Evolutionary conservation across 176 grass and related monocot species (phyloP), one percentile per base, ranked within the genome.

Genomic region (Oryza glaberrima): DNA sequence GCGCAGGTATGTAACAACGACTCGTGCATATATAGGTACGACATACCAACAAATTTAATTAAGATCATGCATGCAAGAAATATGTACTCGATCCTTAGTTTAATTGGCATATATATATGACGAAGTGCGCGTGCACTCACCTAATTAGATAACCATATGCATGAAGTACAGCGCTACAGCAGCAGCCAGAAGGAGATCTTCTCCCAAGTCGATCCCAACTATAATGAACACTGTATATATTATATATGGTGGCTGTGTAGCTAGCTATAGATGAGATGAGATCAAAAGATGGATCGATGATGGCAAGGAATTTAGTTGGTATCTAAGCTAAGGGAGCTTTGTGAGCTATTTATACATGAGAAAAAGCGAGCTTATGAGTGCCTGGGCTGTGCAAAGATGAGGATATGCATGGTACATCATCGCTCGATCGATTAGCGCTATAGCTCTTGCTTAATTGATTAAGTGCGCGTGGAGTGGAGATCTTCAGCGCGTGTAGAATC

Each of bases 401-500:
- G 72, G 72, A 5, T 44, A 44, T 44, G 30, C 30, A 32, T 32
- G 30, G 26, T 26, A 26, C 30, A 32, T 32, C 54, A 26, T 63
- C 20, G 40, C 5, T 38, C 20, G 40, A 38, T 38, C 40, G 40
- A 41, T 38, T 6, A 38, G 36, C 40, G 40, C 6, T 41, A 1
- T 36, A 20, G 58, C 58, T 23, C 20, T 41, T 41, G 40, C 40
- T 23, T 23, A 7, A 9, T 63, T 63, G 58, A 63, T 63, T 63
- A 23, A 67, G 72, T 76, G 45, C 45, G 82, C 72, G 72, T 84
- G 72, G 19, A 25, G 58, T 54, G 63, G 63, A 77, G 30, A 77
- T 84, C n/a, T 56, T 43, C 41, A 51, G 58, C 25, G 58, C 71
- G 58, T 83, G 71, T 67, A 67, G 60, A 67, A 83, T 83, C 70